phyloP scores from a whole-genome alignment of 495 filamentous ascomycete species.

The Penicillium coffeae region DNA sequence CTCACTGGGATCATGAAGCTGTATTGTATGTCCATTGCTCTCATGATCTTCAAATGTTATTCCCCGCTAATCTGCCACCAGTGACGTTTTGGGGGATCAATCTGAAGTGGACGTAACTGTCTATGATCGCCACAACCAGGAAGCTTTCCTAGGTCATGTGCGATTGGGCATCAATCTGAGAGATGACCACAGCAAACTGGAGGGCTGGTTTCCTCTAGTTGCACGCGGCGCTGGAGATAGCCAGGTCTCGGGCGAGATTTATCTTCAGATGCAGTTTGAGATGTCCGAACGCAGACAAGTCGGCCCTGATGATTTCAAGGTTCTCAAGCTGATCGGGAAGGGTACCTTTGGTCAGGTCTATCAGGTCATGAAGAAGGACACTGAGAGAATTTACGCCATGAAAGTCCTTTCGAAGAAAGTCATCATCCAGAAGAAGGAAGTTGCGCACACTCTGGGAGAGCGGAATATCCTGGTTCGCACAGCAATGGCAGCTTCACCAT shows the following conservation, averaged over 20 bases:
- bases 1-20: conserved; percentile 93
- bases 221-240: conserved; percentile 60
- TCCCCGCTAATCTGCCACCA: conserved; percentile 39
- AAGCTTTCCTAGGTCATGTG: conserved; percentile 89
- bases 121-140: conserved; percentile 80
- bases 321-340: conserved; percentile 94
- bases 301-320: conserved; percentile 94
- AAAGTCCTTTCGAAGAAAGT: conserved; percentile 99
- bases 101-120: conserved; percentile 91
- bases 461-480: conserved; percentile 96
- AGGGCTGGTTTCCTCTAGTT: conserved; percentile 82
- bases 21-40: conserved; percentile 70
- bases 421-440: conserved; percentile 99
- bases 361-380: conserved; percentile 98
- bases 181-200: conserved; percentile 63
- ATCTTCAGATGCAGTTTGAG: conserved; percentile 80
- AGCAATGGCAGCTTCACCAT: conserved; percentile 91
- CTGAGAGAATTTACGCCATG: conserved; percentile 95
- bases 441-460: conserved; percentile 94
- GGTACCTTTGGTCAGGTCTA: conserved; percentile 99
- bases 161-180: conserved; percentile 66
- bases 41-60: conserved; percentile 2
- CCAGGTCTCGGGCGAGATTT: conserved; percentile 85
- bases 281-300: conserved; percentile 89
- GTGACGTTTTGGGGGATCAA: conserved; percentile 90